Base-by-base conservation (phyloP, 2,329 filamentous ascomycete genomes). In the Claviceps arundinis region DNA sequence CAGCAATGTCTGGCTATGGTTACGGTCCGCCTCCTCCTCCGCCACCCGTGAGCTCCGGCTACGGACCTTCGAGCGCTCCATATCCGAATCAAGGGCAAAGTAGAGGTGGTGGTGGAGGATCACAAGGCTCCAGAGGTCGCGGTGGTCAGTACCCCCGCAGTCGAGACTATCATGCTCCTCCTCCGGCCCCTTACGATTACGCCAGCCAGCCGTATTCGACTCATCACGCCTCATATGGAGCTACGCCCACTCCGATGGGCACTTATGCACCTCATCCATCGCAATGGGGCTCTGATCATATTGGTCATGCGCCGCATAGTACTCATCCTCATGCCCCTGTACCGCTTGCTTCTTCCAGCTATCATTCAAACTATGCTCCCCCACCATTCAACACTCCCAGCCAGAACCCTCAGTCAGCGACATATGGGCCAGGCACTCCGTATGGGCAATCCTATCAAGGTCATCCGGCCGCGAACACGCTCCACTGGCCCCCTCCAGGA, bases 341-440 rank as follows among this genome's bases (percentile, higher is more conserved):
- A 51, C 73, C 75, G 30, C 65, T 81, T 37, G 71, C 76, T 48
- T 65, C 74, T 37, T 69, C 73, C 55, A 77, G 76, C 59, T 81
- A 81, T 59, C 78, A 80, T 57, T 76, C 76, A 37, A 79, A 77
- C 63, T 82, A 80, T 60, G 72, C 77, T 41, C 73, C 74, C 42
- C 80, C 81, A 58, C 64, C 70, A 8, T 82, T 80, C 54, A 64
- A 65, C 37, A 61, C 65, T 11, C 5, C 48, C 45, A 52, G 68
- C 24, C 69, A 72, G 50, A 70, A 71, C 54, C 60, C 67, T 13
- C 74, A 74, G 55, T 72, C 72, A 50, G 66, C 71, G 40, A 64
- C 69, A 14, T 76, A 76, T 55, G 65, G 64, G 13, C 62, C 68
- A 44, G 65, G 69, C 30, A 68, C 69, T 50, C 64, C 64, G 38